Conservation (phyloP, 305 asterid genomes). For the Petunia hybrid region DNA sequence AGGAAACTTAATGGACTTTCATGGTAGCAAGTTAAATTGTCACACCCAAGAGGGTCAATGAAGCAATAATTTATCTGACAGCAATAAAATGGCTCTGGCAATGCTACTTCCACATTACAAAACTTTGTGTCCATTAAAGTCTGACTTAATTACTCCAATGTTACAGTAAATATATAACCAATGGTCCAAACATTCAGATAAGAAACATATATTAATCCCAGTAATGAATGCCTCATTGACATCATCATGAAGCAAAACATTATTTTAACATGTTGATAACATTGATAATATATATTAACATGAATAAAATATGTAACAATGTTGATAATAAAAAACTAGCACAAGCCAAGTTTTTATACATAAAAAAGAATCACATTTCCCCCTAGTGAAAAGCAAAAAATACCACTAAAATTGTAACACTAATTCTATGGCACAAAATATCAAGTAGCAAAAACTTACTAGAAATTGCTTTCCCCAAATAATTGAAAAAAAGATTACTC, state of each 20-base stretch:
- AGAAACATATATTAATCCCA: conserved; percentile 37
- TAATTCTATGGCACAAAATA: conserved; percentile 18
- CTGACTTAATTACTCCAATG: conserved; percentile 7
- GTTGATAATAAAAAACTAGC: conserved; percentile 8
- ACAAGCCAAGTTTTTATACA: conserved; percentile 38
- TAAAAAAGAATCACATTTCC: background rate
- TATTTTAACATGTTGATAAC: background rate
- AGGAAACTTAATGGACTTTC: too few relatives aligned
- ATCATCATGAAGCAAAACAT: conserved; percentile 26
- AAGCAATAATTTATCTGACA: background rate
- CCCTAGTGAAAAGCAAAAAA: background rate
- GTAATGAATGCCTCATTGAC: conserved; percentile 15
- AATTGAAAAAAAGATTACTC: conserved; percentile 33
- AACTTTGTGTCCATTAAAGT: background rate
- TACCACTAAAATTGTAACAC: background rate
- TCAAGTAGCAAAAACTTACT: conserved; percentile 41
- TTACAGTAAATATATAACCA: conserved; percentile 18
- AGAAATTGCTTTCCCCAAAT: conserved; percentile 38
- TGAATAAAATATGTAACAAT: conserved; percentile 32
- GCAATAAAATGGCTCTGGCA: background rate
- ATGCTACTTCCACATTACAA: background rate
- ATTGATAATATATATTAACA: conserved; percentile 13
- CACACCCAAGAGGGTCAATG: background rate
- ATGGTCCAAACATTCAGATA: conserved; percentile 31
- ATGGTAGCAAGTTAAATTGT: background rate